Conservation (phyloP, 306 rosid species). For the Citrullus amarus region DNA sequence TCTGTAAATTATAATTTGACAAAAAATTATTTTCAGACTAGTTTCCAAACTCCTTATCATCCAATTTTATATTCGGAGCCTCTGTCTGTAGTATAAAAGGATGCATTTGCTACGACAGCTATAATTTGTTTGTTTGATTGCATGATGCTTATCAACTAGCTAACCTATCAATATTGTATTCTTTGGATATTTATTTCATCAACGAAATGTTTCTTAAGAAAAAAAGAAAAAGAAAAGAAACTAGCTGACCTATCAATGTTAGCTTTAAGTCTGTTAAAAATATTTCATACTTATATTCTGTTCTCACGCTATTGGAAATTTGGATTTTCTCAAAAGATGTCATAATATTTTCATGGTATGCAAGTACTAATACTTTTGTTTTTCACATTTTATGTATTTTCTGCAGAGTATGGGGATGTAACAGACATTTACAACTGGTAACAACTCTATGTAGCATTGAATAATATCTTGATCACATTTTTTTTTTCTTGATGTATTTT, state of each 20-base stretch:
- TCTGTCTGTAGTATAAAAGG: neutral
- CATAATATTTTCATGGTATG: neutral
- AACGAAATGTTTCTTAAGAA: too few species aligned
- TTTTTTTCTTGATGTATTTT: neutral
- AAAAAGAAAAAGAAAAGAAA: neutral
- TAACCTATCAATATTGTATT: neutral
- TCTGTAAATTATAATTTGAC: too few species aligned
- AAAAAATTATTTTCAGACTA: neutral
- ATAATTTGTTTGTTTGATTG: neutral
- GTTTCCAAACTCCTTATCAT: neutral
- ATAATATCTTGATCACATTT: neutral
- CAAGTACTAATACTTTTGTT: neutral
- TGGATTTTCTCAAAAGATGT: neutral
- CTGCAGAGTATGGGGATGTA: conserved; percentile 86
- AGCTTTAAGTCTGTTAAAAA: neutral
- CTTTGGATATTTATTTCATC: too few species aligned
- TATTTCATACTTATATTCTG: neutral
- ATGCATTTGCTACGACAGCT: neutral
- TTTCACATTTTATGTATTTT: conserved; percentile 3
- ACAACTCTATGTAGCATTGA: conserved; percentile 7
- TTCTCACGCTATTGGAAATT: neutral
- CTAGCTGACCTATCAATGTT: neutral
- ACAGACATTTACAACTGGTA: conserved; percentile 94
- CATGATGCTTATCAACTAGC: neutral
- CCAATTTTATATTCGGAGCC: neutral